Evolutionary conservation across 768 basidiomycete species (phyloP).

Genomic region (Zangia roseola): DNA sequence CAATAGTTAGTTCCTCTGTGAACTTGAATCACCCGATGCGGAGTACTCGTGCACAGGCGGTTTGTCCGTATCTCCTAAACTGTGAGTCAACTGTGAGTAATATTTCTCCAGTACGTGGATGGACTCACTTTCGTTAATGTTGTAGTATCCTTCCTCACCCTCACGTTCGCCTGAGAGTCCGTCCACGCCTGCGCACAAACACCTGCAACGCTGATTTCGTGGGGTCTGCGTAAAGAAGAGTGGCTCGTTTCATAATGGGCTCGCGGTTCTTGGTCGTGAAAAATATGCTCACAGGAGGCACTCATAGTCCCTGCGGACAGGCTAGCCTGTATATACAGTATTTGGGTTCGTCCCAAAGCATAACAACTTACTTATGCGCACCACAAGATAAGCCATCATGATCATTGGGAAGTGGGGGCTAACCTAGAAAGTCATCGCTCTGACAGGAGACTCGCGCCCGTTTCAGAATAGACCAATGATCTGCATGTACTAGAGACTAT

Average conservation of each 20-base stretch:
- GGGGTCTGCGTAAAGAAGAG: conserved; percentile 84
- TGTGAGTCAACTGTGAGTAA: conserved; percentile 28
- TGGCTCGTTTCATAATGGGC: too few relatives aligned
- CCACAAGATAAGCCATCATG: conserved; percentile 88
- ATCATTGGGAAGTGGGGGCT: conserved; percentile 79
- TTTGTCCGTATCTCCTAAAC: conserved; percentile 94
- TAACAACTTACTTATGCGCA: conserved; percentile 67
- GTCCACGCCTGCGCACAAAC: conserved; percentile 52
- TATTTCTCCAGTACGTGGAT: not conserved
- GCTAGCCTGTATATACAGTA: conserved; percentile 6
- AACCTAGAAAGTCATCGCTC: conserved; percentile 47
- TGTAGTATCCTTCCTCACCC: conserved; percentile 63
- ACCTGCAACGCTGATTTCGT: conserved; percentile 83
- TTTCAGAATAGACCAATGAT: conserved; percentile 56
- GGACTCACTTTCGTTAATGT: conserved; percentile 83
- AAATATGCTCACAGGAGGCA: conserved; percentile 66
- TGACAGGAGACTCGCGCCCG: not conserved
- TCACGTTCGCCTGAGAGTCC: conserved; percentile 52
- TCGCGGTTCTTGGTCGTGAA: not conserved
- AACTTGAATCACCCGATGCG: conserved; percentile 90
- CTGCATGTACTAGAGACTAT: conserved; percentile 90
- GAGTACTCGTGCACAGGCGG: conserved; percentile 81
- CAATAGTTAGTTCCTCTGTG: conserved; percentile 73
- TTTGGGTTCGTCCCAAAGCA: not conserved
- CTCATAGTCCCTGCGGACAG: conserved; percentile 72